Evolutionary conservation across 2,329 filamentous ascomycete species (phyloP), one percentile per base, ranked within the genome.

Genomic region (Verticillium nonalfalfae): DNA sequence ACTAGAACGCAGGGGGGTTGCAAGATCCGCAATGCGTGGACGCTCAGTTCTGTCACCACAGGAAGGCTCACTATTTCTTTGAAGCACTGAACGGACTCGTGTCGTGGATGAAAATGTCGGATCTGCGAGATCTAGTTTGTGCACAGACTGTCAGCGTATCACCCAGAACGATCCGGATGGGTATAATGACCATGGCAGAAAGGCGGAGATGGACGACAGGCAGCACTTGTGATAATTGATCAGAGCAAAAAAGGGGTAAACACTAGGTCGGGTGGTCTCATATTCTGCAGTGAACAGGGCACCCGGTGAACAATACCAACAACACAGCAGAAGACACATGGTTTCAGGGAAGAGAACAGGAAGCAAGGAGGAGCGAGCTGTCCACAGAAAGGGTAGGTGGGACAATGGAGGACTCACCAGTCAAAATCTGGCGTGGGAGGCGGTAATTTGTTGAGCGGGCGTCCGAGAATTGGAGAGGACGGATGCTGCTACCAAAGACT

Each of bases 401-500:
- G 56, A 61, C 15, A 60, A 33, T 31, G 26, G 35, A 3, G n/a
- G 21, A 63, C 61, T 59, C 21, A 61, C 63, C 61, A 63, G 57
- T 11, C 18, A 26, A 7, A 10, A 18, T 26, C 45, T 45, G 13
- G 39, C 39, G 15, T n/a, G 39, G 18, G n/a, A 26, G 26, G 26
- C 26, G 26, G 26, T 21, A 18, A 11, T 50, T 18, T 50, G 45
- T 50, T 50, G n/a, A 13, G 18, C n/a, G 18, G 18, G 18, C 18
- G 45, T 39, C 57, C 36, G 56, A 45, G 56, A 26, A 39, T 40
- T 58, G 40, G 21, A 67, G 66, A 73, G 67, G 73, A 71, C 70
- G 75, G 75, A 77, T 75, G 76, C 74, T 76, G 77, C 74, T 79
- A 79, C 80, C 81, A 82, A 78, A 79, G 77, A 75, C 74, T 74